Conservation (phyloP, 2,329 filamentous ascomycete species). For the Pseudogymnoascus sp. region DNA sequence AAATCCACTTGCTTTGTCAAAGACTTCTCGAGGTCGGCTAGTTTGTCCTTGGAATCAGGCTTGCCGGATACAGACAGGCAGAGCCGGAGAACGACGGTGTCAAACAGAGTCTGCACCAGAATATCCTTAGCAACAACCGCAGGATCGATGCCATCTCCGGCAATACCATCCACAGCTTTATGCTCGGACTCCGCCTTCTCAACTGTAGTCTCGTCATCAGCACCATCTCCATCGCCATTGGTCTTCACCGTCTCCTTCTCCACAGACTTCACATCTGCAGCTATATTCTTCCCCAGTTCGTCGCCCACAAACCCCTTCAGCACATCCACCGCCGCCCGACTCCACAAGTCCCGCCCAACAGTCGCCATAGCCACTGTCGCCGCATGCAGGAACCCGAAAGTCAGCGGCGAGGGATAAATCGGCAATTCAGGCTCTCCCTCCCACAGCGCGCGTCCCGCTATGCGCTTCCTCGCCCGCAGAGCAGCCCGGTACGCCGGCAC, state of each 20-base stretch:
- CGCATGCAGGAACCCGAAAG: conserved; percentile 64
- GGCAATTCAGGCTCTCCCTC: conserved; percentile 71
- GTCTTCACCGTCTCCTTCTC: conserved; percentile 18
- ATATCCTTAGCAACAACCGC: conserved; percentile 34
- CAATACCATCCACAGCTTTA: neutral
- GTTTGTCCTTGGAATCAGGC: conserved; percentile 31
- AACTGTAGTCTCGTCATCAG: neutral
- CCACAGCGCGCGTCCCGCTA: conserved; percentile 66
- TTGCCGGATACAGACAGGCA: conserved; percentile 33
- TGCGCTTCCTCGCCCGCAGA: conserved; percentile 38
- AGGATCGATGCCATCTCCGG: neutral
- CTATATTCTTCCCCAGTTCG: conserved; percentile 41
- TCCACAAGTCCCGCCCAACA: conserved; percentile 76
- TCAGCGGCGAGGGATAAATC: conserved; percentile 66
- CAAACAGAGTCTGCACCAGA: conserved; percentile 54
- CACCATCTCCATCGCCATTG: conserved; percentile 12
- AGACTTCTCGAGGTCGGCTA: conserved; percentile 39
- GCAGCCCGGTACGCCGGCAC: conserved; percentile 41
- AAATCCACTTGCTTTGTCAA: conserved; percentile 41
- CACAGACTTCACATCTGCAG: conserved; percentile 14
- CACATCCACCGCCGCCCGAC: conserved; percentile 52
- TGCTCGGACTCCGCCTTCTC: neutral
- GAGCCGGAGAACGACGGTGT: conserved; percentile 45
- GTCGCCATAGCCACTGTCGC: conserved; percentile 61
- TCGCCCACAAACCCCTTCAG: conserved; percentile 54